Base-by-base conservation (phyloP, 2,329 filamentous ascomycete genomes). In the Gnomoniopsis smithogilvyi region DNA sequence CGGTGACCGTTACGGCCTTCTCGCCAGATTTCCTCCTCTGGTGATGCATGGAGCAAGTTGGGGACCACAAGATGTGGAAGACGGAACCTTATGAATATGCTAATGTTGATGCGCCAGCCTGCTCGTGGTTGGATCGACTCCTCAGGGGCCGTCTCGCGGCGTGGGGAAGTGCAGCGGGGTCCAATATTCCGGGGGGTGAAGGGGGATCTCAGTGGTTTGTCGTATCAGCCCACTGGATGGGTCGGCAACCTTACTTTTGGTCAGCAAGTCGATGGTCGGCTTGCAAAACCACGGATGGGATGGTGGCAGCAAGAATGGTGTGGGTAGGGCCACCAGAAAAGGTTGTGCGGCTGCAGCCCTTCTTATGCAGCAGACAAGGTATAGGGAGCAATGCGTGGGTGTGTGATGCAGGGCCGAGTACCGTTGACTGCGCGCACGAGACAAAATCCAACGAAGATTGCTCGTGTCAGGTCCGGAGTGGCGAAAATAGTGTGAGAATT, bases 21-120 rank as follows among this genome's bases (percentile, higher is more conserved):
- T 82, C 80, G 62, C 82, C 81, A 49, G 83, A 85, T 72, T 78
- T 83, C 68, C 79, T 78, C 67, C 82, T 79, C 60, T 76, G 77
- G 70, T 85, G 82, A 71, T 83, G 80, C 82, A 85, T 85, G 65
- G 69, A 61, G 53, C 19, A 54, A 33, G 50, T 41, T 30, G 51
- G 38, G 26, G 36, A 51, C 12, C 48, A 51, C n/a, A 45, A 51
- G 60, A 51, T 26, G 45, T 47, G 53, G 49, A 41, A 48, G 50
- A 45, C 45, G 34, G 45, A 36, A 50, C 56, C 46, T 36, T 41
- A 41, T 26, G 30, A 51, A 48, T 56, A 24, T 54, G 17, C 36
- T 43, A 33, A 26, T 49, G 46, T 53, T 38, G 43, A 51, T 53
- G 57, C 47, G 53, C 50, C 57, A 60, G 36, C 54, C 45, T 60